Conservation (phyloP, 164 flowering plant genomes). For the Echeveria elegans region DNA sequence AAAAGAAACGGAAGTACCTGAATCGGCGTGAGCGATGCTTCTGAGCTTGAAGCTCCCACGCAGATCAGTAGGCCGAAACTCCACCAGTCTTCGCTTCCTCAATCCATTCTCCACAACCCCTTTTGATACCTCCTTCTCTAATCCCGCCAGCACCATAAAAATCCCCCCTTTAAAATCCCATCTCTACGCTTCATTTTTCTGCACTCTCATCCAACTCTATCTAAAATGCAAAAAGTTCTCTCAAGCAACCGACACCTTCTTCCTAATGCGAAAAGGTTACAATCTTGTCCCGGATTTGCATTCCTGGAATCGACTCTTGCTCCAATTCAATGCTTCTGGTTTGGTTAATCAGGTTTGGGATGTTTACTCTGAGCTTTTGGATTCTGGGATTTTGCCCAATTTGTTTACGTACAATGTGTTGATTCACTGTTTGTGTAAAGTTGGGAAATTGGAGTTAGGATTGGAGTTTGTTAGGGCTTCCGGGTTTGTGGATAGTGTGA, state of each 20-base stretch:
- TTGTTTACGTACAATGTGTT: slow-evolving; percentile 3
- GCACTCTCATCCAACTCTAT: slow-evolving; percentile 24
- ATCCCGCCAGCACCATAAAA: not conserved
- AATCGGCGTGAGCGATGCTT: not conserved
- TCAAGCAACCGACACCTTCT: not conserved
- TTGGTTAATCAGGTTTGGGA: slow-evolving; percentile 1
- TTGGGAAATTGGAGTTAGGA: no score
- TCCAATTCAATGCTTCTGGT: not conserved
- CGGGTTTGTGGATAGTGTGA: slow-evolving; percentile 35
- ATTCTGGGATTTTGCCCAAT: not conserved
- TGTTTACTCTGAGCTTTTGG: not conserved
- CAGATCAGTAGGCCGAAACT: not conserved
- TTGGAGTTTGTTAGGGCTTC: slow-evolving; percentile 46
- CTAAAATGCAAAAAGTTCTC: not conserved
- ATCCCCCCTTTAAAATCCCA: slow-evolving; percentile 28
- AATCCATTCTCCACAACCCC: not conserved
- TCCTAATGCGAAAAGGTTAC: not conserved
- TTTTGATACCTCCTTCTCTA: not conserved
- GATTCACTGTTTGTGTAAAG: no score
- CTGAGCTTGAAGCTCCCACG: not conserved
- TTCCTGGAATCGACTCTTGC: not conserved
- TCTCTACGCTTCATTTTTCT: slow-evolving; percentile 49
- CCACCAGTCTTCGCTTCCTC: not conserved
- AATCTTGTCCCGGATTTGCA: slow-evolving; percentile 1
- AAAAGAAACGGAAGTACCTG: no score